phyloP scores from a whole-genome alignment of 2,329 filamentous ascomycete species.

The Stachybotrys elegans region DNA sequence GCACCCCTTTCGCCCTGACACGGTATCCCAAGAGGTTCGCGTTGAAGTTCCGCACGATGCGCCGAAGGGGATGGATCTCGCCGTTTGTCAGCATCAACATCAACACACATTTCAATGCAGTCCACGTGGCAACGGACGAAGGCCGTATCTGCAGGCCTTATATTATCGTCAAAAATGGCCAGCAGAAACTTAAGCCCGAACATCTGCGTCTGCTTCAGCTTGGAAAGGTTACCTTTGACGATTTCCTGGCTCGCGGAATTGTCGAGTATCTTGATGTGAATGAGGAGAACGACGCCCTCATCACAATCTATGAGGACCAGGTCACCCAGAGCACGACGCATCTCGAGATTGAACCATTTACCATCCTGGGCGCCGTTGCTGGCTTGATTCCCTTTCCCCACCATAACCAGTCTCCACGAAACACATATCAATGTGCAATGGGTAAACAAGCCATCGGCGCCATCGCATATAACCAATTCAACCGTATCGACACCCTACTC shows the following conservation, averaged over 20 bases:
- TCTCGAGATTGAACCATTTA: slow-evolving; percentile 97
- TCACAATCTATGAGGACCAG: slow-evolving; percentile 82
- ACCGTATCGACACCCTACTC: slow-evolving; percentile 90
- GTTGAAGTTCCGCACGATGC: slow-evolving; percentile 76
- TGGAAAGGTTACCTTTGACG: slow-evolving; percentile 85
- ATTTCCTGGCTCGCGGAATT: slow-evolving; percentile 83
- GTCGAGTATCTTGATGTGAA: slow-evolving; percentile 98
- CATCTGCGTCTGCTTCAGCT: slow-evolving; percentile 79
- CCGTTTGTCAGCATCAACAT: slow-evolving; percentile 97
- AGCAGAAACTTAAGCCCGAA: slow-evolving; percentile 71
- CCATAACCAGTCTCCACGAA: slow-evolving; percentile 97
- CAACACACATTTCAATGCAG: slow-evolving; percentile 85
- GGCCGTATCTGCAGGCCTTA: slow-evolving; percentile 93
- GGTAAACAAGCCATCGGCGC: slow-evolving; percentile 99
- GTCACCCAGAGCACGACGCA: slow-evolving; percentile 84
- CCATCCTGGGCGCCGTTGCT: slow-evolving; percentile 89
- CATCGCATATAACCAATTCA: slow-evolving; percentile 97
- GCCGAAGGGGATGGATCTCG: slow-evolving; percentile 85
- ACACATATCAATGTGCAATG: slow-evolving; percentile 99
- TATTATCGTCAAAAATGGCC: slow-evolving; percentile 87
- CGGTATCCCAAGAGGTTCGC: slow-evolving; percentile 82
- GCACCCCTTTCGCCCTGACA: slow-evolving; percentile 86
- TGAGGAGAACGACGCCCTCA: slow-evolving; percentile 94
- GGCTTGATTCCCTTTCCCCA: slow-evolving; percentile 97
- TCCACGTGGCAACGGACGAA: slow-evolving; percentile 96